These are phyloP conservation scores for Penicillium macrosclerotiorum DNA, from an alignment of 495 filamentous ascomycete species.

Conservation along the genomic window DNA sequence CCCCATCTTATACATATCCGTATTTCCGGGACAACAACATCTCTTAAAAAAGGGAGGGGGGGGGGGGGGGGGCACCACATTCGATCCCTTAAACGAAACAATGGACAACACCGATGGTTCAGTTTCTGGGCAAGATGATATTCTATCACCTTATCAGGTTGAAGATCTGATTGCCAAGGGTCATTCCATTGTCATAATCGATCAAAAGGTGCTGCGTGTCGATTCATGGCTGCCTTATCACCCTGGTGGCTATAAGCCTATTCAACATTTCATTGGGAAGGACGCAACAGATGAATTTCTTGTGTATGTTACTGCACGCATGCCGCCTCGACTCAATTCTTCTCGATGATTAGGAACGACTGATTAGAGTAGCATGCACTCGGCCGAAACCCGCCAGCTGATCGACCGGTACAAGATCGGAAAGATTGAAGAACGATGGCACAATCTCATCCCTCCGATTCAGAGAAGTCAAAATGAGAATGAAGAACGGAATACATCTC, in stretches of 20 bases:
- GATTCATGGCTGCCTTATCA: slow-evolving; percentile 88
- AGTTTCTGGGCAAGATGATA: neutral
- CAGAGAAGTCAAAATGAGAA: too few species aligned
- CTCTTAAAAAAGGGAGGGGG: too few species aligned
- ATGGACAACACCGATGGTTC: too few species aligned
- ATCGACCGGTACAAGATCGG: slow-evolving; percentile 88
- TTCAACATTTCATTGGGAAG: slow-evolving; percentile 90
- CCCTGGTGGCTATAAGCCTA: slow-evolving; percentile 88
- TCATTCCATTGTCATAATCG: slow-evolving; percentile 72
- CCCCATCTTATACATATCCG: too few species aligned
- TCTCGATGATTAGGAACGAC: too few species aligned
- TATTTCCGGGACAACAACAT: too few species aligned
- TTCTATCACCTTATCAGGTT: slow-evolving; percentile 35
- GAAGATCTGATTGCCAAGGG: slow-evolving; percentile 87
- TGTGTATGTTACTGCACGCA: slow-evolving; percentile 58
- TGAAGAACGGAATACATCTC: too few species aligned
- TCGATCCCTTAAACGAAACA: too few species aligned
- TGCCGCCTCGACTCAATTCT: neutral
- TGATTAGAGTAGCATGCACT: too few species aligned
- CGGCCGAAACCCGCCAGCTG: slow-evolving; percentile 65
- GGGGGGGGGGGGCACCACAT: too few species aligned
- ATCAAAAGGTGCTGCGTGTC: slow-evolving; percentile 76
- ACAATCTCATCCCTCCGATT: slow-evolving; percentile 87
- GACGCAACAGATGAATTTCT: slow-evolving; percentile 96
- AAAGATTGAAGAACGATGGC: slow-evolving; percentile 75